These are phyloP conservation scores for Suillus americanus DNA, from an alignment of 768 basidiomycete genomes.

Conservation along the genomic window DNA sequence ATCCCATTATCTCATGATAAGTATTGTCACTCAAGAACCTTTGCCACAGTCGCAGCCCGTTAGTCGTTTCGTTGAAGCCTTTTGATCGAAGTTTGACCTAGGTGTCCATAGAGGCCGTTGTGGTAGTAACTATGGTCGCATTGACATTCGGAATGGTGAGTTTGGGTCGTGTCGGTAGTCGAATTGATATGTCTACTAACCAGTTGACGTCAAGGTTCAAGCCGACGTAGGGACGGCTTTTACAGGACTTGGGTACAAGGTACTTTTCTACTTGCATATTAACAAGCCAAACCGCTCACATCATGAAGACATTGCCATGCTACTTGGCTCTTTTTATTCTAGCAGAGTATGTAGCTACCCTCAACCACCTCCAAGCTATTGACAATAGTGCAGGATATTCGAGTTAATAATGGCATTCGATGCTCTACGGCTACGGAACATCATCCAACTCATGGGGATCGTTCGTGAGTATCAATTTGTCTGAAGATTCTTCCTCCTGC, in stretches of 20 bases:
- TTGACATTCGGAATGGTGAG: constrained; percentile 66
- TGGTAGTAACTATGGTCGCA: constrained; percentile 74
- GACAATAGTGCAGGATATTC: constrained; percentile 55
- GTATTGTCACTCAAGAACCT: constrained; percentile 10
- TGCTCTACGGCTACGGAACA: constrained; percentile 76
- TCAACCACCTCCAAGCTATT: background rate
- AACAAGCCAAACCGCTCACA: constrained; percentile 13
- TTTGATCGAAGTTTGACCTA: constrained; percentile 2
- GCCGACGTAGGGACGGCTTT: constrained; percentile 25
- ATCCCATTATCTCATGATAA: background rate
- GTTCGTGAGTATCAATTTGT: constrained; percentile 46
- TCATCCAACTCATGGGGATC: constrained; percentile 76
- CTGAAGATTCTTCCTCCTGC: constrained; percentile 8
- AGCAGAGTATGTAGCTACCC: constrained; percentile 55
- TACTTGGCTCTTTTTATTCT: constrained; percentile 83
- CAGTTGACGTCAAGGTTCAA: constrained; percentile 43
- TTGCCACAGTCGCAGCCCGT: constrained; percentile 55
- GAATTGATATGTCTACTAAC: constrained; percentile 1
- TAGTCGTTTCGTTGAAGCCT: constrained; percentile 32
- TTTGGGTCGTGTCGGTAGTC: constrained; percentile 11
- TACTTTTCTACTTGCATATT: constrained; percentile 16
- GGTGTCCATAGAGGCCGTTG: constrained; percentile 58
- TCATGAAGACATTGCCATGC: constrained; percentile 69
- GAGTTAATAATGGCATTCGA: constrained; percentile 81
- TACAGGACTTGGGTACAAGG: constrained; percentile 49